These are phyloP conservation scores for Ustilago loliicola DNA, from an alignment of 1,284 basidiomycete genomes.

Conservation along the genomic window DNA sequence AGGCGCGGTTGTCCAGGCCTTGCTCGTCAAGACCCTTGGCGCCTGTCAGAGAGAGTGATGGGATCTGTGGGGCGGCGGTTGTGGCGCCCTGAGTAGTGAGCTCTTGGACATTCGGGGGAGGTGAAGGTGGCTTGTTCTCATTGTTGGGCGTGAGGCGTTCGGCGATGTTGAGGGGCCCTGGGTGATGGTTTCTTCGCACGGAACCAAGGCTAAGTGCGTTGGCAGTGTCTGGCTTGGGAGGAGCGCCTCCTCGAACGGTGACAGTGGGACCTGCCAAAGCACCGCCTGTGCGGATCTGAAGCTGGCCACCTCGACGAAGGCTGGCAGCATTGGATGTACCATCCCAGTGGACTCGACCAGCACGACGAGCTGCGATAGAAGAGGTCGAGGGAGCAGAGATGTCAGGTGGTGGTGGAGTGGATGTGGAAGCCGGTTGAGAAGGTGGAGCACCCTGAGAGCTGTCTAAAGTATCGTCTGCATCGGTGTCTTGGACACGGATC, in stretches of 20 bases:
- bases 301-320: conserved; percentile 39
- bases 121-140: conserved; percentile 13
- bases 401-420: conserved; percentile 16
- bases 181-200: conserved; percentile 58
- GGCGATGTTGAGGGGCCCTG: conserved; percentile 64
- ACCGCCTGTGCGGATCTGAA: conserved; percentile 37
- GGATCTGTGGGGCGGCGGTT: conserved; percentile 19
- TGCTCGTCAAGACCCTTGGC: conserved; percentile 64
- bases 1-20: conserved; percentile 62
- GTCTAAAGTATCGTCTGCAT: conserved; percentile 22
- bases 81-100: conserved; percentile 2
- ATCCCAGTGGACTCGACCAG: conserved; percentile 53
- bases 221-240: conserved; percentile 11
- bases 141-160: conserved; percentile 40
- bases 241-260: conserved; percentile 48
- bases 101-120: not conserved
- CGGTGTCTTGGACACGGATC: conserved; percentile 20
- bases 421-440: not conserved
- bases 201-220: conserved; percentile 41
- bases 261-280: conserved; percentile 51
- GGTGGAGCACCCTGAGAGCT: conserved; percentile 7
- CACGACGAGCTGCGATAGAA: conserved; percentile 20
- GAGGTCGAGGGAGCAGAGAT: not conserved
- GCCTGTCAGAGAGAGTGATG: conserved; percentile 53
- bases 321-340: conserved; percentile 48